Evolutionary conservation across 768 basidiomycete species (phyloP).

Genomic region (Termitomyces sp.): DNA sequence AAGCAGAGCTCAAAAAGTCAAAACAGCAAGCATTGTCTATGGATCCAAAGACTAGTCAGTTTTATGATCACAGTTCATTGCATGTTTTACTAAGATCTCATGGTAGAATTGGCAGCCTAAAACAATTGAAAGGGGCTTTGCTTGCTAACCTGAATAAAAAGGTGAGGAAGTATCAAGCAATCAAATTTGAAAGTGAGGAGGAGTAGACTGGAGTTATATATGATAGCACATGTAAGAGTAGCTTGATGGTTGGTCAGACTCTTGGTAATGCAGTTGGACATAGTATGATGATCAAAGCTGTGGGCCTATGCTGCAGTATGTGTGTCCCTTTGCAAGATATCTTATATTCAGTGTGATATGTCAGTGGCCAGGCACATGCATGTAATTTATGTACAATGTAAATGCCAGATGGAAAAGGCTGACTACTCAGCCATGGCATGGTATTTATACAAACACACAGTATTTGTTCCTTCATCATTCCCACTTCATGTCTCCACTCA

Average conservation of each 20-base stretch:
- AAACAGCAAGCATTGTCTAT: conserved; percentile 26
- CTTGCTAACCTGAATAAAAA: conserved; percentile 75
- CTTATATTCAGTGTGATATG: too few species aligned
- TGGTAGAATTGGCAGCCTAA: conserved; percentile 16
- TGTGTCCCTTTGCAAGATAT: too few species aligned
- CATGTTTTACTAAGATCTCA: neutral
- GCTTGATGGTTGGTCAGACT: neutral
- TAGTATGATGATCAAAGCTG: too few species aligned
- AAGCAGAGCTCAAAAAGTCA: conserved; percentile 33
- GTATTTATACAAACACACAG: conserved; percentile 5
- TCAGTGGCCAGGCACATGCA: neutral
- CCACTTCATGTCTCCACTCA: conserved; percentile 13
- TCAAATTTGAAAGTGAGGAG: conserved; percentile 71
- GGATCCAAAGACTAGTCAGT: conserved; percentile 28
- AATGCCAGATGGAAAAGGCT: conserved; percentile 8
- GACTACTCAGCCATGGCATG: conserved; percentile 1
- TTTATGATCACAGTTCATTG: neutral
- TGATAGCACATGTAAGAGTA: neutral
- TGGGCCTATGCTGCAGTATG: too few species aligned
- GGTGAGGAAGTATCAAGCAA: conserved; percentile 63
- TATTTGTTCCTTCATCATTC: conserved; percentile 11
- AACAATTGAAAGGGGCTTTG: conserved; percentile 55
- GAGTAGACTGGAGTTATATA: conserved; percentile 25
- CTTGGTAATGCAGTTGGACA: too few species aligned
- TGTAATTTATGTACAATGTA: too few species aligned